Evolutionary conservation across 202 grass and related monocot species (phyloP).

Genomic region (Zoysia matrella): DNA sequence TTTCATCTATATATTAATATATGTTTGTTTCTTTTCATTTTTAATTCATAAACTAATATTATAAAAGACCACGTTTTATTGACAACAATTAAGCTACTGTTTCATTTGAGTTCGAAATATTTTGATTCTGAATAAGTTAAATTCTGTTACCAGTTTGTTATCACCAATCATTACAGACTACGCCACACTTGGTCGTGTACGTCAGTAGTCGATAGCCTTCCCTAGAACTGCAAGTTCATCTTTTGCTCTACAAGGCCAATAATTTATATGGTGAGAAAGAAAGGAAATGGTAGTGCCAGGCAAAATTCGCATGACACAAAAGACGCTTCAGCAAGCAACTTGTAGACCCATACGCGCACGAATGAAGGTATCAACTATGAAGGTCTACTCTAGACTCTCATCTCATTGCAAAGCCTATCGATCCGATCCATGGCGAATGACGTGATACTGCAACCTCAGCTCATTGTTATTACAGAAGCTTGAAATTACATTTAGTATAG

Average conservation of each 20-base stretch:
- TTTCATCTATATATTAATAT: no score
- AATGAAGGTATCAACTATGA: background rate
- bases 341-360: background rate
- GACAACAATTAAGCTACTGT: no score
- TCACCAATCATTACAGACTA: constrained; percentile 33
- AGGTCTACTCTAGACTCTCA: background rate
- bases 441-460: background rate
- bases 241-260: constrained; percentile 10
- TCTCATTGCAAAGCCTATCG: background rate
- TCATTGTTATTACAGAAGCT: background rate
- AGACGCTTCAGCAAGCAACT: background rate
- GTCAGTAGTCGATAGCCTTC: background rate
- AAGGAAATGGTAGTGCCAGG: constrained; percentile 26
- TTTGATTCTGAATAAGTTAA: no score
- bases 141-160: no score
- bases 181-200: constrained; percentile 20
- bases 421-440: background rate
- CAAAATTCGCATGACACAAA: constrained; percentile 38
- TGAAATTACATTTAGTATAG: background rate
- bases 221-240: constrained; percentile 20
- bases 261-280: constrained; percentile 14
- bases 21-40: no score
- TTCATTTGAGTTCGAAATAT: no score
- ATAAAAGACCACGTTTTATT: no score
- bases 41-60: no score